These are phyloP conservation scores for Lepidium sativum DNA, from an alignment of 345 rosid species.

Conservation along the genomic window DNA sequence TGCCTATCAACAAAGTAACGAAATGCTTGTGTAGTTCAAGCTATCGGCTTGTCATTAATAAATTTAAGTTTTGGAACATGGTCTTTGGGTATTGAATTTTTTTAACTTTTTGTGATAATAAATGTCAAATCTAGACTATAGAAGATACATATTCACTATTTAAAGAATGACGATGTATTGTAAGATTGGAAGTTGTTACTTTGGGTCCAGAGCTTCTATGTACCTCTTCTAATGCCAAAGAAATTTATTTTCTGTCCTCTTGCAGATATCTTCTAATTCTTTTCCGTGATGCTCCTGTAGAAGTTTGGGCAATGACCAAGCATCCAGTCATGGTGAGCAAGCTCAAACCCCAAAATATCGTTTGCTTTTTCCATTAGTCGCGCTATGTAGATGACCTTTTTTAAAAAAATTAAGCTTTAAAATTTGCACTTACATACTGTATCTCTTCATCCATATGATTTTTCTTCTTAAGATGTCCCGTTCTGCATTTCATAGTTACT, in stretches of 20 bases:
- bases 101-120: conserved; percentile 1
- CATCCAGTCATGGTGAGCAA: conserved; percentile 79
- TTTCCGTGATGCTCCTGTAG: conserved; percentile 98
- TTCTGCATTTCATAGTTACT: not conserved
- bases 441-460: not conserved
- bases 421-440: not conserved
- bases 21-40: not conserved
- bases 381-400: not conserved
- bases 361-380: not conserved
- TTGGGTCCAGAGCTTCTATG: not conserved
- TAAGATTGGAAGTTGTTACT: not conserved
- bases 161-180: not conserved
- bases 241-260: not conserved
- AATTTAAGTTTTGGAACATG: conserved; percentile 3
- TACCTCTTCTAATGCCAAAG: not conserved
- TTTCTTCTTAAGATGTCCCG: not conserved
- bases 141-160: conserved; percentile 10
- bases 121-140: not conserved
- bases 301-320: conserved; percentile 99
- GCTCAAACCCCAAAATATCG: conserved; percentile 7
- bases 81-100: not conserved
- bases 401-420: not conserved
- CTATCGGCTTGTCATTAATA: not conserved
- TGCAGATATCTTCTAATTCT: conserved; percentile 93
- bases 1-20: conserved; percentile 5